Conservation (phyloP, 495 filamentous ascomycete genomes). For the Talaromyces thailandensis region DNA sequence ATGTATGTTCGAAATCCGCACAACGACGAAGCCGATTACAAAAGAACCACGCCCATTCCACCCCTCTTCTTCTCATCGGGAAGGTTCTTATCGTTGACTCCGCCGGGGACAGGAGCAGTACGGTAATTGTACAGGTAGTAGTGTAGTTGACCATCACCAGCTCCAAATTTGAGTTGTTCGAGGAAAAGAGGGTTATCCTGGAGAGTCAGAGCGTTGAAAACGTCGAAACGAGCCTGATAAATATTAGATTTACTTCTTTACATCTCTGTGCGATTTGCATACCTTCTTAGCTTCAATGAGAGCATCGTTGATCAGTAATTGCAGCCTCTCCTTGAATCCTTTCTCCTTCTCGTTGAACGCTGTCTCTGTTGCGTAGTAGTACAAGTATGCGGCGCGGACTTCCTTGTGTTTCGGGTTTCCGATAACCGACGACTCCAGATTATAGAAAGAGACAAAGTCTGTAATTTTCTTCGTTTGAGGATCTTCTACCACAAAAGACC, state of each 20-base stretch:
- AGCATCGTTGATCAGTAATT: constrained; percentile 71
- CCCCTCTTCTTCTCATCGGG: constrained; percentile 67
- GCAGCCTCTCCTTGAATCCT: constrained; percentile 62
- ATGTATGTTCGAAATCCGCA: neutral
- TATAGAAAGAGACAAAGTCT: constrained; percentile 95
- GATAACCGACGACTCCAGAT: constrained; percentile 86
- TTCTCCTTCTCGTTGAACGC: constrained; percentile 54
- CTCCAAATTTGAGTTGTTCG: constrained; percentile 83
- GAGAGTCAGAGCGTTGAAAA: constrained; percentile 90
- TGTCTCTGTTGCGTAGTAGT: constrained; percentile 86
- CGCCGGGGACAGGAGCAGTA: constrained; percentile 68
- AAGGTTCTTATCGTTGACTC: constrained; percentile 68
- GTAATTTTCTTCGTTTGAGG: constrained; percentile 69
- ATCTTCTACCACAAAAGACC: constrained; percentile 84
- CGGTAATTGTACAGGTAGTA: constrained; percentile 98
- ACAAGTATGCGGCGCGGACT: constrained; percentile 85
- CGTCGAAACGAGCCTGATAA: constrained; percentile 67
- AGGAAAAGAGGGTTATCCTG: constrained; percentile 92
- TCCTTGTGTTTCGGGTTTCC: constrained; percentile 62
- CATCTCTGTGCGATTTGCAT: constrained; percentile 3
- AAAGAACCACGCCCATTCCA: constrained; percentile 83
- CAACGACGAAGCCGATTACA: constrained; percentile 29
- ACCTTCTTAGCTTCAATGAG: constrained; percentile 79
- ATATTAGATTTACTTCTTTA: neutral
- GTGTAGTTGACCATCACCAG: constrained; percentile 87